phyloP scores from a whole-genome alignment of 2,329 filamentous ascomycete species.

The Claviceps capensis region DNA sequence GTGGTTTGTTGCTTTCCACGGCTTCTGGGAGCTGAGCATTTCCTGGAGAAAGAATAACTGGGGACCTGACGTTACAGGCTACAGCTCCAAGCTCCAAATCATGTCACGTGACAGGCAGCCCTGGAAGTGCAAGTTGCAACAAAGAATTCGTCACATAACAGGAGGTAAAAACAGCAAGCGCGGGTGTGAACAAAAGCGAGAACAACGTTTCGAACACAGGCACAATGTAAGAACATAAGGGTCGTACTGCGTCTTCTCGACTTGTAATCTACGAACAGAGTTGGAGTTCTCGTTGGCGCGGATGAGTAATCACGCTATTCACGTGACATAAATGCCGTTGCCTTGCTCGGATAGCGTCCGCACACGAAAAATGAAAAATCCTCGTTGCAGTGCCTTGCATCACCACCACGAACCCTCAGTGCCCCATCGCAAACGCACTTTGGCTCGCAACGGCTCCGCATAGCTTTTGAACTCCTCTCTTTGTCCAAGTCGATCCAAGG shows the following conservation, averaged over 20 bases:
- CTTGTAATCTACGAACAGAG: no score
- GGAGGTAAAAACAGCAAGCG: no score
- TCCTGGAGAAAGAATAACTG: no score
- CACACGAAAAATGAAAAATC: conserved; percentile 34
- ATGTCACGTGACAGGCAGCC: no score
- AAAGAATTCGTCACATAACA: no score
- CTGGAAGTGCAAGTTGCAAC: no score
- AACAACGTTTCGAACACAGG: no score
- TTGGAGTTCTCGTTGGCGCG: neutral
- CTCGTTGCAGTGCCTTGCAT: conserved; percentile 19
- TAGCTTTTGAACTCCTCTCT: conserved; percentile 23
- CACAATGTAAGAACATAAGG: no score
- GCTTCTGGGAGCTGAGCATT: neutral
- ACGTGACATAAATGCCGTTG: conserved; percentile 18
- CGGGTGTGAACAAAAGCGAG: no score
- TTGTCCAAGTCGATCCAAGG: conserved; percentile 24
- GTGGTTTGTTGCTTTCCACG: neutral
- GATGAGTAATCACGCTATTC: conserved; percentile 16
- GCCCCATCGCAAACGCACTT: conserved; percentile 20
- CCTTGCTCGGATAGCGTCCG: conserved; percentile 27
- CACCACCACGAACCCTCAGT: conserved; percentile 26
- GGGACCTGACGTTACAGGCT: no score
- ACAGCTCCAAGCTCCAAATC: no score
- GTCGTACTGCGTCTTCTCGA: no score
- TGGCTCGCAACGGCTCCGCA: conserved; percentile 25